Evolutionary conservation across 305 asterid genomes (phyloP).

Genomic region (Plantago coronopus): DNA sequence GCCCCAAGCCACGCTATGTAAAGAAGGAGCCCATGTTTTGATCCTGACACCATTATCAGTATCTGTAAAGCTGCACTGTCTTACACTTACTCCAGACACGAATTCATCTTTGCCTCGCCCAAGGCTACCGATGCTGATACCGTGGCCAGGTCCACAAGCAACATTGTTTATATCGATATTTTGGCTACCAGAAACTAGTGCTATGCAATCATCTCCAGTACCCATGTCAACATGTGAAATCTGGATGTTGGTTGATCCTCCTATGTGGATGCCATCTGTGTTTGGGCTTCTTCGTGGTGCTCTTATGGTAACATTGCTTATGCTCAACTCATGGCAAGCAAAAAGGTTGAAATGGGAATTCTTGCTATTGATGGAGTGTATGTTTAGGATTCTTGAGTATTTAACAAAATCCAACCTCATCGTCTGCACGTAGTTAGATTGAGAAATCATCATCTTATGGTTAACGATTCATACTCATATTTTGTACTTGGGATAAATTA

Average conservation of each 20-base stretch:
- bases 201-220: constrained; percentile 66
- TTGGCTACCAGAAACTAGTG: constrained; percentile 54
- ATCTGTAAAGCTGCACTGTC: constrained; percentile 32
- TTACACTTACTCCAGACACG: constrained; percentile 35
- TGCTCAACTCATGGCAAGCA: constrained; percentile 40
- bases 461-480: no score
- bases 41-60: constrained; percentile 47
- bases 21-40: constrained; percentile 51
- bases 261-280: constrained; percentile 67
- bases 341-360: constrained; percentile 49
- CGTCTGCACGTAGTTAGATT: constrained; percentile 29
- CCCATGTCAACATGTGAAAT: constrained; percentile 31
- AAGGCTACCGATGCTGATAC: constrained; percentile 61
- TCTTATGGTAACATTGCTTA: constrained; percentile 24
- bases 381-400: constrained; percentile 33
- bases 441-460: background rate
- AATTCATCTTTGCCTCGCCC: constrained; percentile 41
- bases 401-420: constrained; percentile 50
- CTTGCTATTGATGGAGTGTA: constrained; percentile 58
- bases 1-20: constrained; percentile 28
- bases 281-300: constrained; percentile 63
- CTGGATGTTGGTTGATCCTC: constrained; percentile 35
- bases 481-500: background rate
- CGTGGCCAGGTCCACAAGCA: constrained; percentile 67
- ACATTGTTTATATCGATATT: constrained; percentile 35